Base-by-base conservation (phyloP, 441 rosid genomes). In the Iberis amara region DNA sequence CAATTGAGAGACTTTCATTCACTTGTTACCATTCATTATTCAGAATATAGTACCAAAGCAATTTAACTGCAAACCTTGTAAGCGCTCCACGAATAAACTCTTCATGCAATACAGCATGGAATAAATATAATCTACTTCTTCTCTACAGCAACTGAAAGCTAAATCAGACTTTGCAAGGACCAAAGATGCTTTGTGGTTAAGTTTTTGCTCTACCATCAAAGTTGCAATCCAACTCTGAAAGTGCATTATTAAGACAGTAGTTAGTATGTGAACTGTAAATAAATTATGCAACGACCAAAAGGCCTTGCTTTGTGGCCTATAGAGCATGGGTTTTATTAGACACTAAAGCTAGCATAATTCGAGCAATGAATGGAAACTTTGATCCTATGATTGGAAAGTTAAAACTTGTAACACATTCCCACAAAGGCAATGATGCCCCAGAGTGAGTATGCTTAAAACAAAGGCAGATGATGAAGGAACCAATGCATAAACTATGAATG, bases 141-240 rank as follows among this genome's bases (percentile, higher is more conserved):
- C 81, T 70, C 66, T 75, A 58, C 65, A 73, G 83, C 99, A 92
- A 55, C 39, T 12, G 58, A 80, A 86, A 39, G 76, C 73, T 46
- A 89, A 68, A 68, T 69, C 81, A 61, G 73, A 61, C 69, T 75
- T 79, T 42, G 92, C 94, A 45, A 72, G 77, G 36, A 47, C 81
- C 70, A 92, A 69, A 13, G 96, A 84, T 70, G 76, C 85, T 69
- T 67, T 77, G 65, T 56, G 82, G 69, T 70, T 68, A 62, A 83
- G 66, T 72, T 81, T 81, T 59, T 77, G 61, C 82, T 80, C 81
- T 64, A 72, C 63, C 73, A 85, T 58, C 57, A 87, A 78, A 53
- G 84, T 86, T 66, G 94, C 85, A 54, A 71, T 81, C 97, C 69
- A 65, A 65, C 39, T 46, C 69, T 65, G 64, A 44, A 51, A 52